Percentiles rank a stretch among this genome's conserved stretches.
Evolutionary conservation across 2,329 filamentous ascomycete genomes (phyloP).

Genomic region (Diaporthe eres): DNA sequence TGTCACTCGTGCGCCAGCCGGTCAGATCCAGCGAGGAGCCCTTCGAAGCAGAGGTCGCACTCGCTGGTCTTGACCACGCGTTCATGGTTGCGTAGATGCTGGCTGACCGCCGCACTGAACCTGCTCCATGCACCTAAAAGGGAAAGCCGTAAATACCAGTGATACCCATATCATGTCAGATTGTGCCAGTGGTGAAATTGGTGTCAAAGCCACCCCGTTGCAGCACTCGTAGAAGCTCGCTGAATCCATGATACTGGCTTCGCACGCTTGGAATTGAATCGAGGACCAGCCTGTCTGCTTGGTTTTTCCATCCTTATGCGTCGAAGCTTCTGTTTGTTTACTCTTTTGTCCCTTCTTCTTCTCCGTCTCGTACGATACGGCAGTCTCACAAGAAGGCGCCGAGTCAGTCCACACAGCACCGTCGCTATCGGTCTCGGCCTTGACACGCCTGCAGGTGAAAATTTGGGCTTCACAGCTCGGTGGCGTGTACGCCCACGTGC

Average conservation of each 20-base stretch:
- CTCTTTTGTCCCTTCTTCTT: not conserved
- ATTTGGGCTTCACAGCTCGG: not conserved
- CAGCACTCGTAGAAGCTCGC: not conserved
- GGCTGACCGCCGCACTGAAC: conserved; percentile 54
- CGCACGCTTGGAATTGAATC: not conserved
- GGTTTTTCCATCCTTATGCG: not conserved
- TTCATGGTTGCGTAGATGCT: conserved; percentile 50
- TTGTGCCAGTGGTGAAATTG: not conserved
- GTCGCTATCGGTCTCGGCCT: conserved; percentile 20
- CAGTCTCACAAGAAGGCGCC: not conserved
- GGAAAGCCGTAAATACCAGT: not conserved
- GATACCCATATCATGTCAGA: conserved; percentile 30
- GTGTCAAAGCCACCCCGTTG: not conserved
- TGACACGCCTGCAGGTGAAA: not conserved
- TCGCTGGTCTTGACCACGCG: not conserved
- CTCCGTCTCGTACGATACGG: not conserved
- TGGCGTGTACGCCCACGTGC: not conserved
- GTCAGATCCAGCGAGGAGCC: not conserved
- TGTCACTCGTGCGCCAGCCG: not conserved
- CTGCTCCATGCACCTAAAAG: not conserved
- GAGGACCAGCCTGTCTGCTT: not conserved
- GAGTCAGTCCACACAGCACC: conserved; percentile 6
- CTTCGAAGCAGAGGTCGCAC: not conserved
- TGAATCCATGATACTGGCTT: not conserved
- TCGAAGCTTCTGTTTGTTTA: not conserved